Evolutionary conservation across 495 filamentous ascomycete species (phyloP), one percentile per base, ranked within the genome.

Genomic region (Lichenothelia convexa): DNA sequence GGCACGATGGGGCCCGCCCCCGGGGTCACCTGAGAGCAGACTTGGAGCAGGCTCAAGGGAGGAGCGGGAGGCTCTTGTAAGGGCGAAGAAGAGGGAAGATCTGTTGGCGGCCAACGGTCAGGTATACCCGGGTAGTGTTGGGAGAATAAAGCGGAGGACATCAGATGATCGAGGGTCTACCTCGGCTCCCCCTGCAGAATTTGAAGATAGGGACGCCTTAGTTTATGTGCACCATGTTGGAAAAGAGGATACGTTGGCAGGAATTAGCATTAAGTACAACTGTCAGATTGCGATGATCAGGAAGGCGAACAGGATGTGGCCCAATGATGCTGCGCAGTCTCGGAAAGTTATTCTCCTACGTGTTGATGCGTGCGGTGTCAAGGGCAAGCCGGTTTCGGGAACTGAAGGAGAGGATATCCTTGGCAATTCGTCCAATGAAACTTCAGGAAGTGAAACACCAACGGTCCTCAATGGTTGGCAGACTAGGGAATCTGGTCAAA

Each of bases 261-360:
- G 89, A 2, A 75, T 97, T 15, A 78, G 81, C 18, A 81, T 97
- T 30, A 78, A 73, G 42, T 97, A 89, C 56, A 78, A 78, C 43
- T 93, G 84, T 47, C 70, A 76, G 40, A 66, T 79, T 31, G 73
- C 78, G 19, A 63, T 80, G 0, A 79, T 97, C 39, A 61, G 78
- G 18, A 85, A 83, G 50, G 79, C 82, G 18, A 97, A 97, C 49
- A 72, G 87, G 13, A 69, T 97, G 45, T 95, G 89, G 89, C 80
- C 82, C 5, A 81, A 81, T 40, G 91, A 94, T 51, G 77, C 69
- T 38, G 78, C 93, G 23, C 86, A 93, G 50, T 68, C 71, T 35
- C 73, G 84, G 27, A 81, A 82, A 45, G 73, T 68, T 15, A 65
- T 97, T 12, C 62, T 92, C 6, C 55, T 97, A 19, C 89, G 89